Evolutionary conservation across 1,139 yeast genomes (phyloP), one percentile per base, ranked within the genome.

Genomic region (Candida dubliniensis): DNA sequence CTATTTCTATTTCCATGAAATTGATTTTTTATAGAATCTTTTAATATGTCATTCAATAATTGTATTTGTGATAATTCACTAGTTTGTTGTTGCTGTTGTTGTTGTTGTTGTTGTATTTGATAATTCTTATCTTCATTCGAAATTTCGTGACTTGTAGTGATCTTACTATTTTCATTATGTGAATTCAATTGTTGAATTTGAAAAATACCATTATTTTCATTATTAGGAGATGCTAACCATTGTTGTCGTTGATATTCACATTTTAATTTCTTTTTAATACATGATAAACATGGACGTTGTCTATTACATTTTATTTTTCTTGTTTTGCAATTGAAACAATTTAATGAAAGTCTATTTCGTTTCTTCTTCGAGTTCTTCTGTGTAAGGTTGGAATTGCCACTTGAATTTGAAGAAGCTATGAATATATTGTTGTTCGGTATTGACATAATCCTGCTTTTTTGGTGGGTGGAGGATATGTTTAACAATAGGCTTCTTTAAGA

Each of bases 301-400:
- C 67, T 49, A 45, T 66, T 62, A 51, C 73, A 68, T 43, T 68
- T 71, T 14, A 72, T 67, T 48, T 74, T 74, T 47, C 75, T 55
- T 51, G 59, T 56, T 42, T 73, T 67, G 49, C 79, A 74, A 37
- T 63, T 66, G 14, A 64, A 54, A 47, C 79, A 74, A 12, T 71
- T 66, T 3, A 66, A 55, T 8, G 47, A 42, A 2, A 47, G 33
- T 11, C 50, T 30, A 18, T 44, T 38, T 13, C 50, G 34, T 31
- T 47, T 47, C 13, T 40, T 41, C 32, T 9, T 30, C 32, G 8
- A n/a, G 8, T 26, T 26, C 29, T 30, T 6, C 14, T 6, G 5
- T 6, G 6, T 13, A 12, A 13, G 11, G 8, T 4, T 31, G 18
- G 5, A 13, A 13, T 13, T 31, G 23, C 25, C 34, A 30, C 14